These are phyloP conservation scores for Tolypocladium album DNA, from an alignment of 2,329 filamentous ascomycete species.

Conservation along the genomic window DNA sequence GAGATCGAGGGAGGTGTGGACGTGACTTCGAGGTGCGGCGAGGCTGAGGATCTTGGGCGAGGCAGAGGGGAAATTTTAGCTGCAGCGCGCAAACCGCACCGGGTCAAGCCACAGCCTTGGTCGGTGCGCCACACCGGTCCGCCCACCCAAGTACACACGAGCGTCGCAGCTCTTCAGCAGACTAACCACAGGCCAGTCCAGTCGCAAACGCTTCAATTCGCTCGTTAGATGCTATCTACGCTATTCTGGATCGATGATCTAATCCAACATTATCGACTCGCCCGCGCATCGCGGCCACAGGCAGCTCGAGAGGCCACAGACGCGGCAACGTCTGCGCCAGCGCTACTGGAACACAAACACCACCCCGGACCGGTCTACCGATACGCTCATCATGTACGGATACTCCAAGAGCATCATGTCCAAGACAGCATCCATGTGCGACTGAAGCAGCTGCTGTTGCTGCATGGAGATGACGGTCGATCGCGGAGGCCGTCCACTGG, in stretches of 20 bases:
- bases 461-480: conserved; percentile 80
- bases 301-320: not conserved
- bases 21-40: conserved; percentile 5
- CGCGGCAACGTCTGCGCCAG: not conserved
- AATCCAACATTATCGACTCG: not conserved
- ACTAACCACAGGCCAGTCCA: not conserved
- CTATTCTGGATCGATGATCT: not conserved
- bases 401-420: conserved; percentile 82
- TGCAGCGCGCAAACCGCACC: not conserved
- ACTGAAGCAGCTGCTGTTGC: conserved; percentile 76
- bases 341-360: conserved; percentile 68
- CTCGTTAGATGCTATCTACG: not conserved
- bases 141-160: not conserved
- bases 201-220: not conserved
- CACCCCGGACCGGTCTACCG: conserved; percentile 78
- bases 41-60: conserved; percentile 19
- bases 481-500: conserved; percentile 43
- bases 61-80: conserved; percentile 21
- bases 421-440: conserved; percentile 77
- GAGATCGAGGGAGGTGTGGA: not conserved
- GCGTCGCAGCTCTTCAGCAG: not conserved
- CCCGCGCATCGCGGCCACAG: not conserved
- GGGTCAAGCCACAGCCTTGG: not conserved
- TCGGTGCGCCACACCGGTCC: not conserved
- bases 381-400: conserved; percentile 88